A percentile compares a stretch with the other conserved stretches of the same genome.
Evolutionary conservation across 176 grass and related monocot genomes (phyloP).

Genomic region (Lolium rigidum): DNA sequence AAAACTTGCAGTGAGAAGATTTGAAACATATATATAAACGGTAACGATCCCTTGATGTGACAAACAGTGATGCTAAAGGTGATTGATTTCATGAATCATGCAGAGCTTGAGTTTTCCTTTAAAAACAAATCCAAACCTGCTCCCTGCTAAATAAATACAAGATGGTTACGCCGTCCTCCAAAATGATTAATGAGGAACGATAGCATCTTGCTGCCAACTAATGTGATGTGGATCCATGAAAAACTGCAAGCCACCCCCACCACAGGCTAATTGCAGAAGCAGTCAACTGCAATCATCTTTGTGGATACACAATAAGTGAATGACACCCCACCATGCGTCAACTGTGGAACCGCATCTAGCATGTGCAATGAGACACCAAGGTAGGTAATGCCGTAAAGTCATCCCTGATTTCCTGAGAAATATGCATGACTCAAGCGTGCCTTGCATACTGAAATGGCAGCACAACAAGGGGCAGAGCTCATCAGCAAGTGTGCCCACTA

Average conservation of each 20-base stretch:
- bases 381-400: neutral
- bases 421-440: constrained; percentile 27
- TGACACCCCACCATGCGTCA: constrained; percentile 38
- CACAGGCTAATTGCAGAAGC: constrained; percentile 32
- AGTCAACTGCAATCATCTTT: constrained; percentile 55
- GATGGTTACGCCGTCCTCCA: constrained; percentile 35
- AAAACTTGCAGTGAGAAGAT: neutral
- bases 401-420: constrained; percentile 5
- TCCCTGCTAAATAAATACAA: constrained; percentile 38
- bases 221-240: constrained; percentile 47
- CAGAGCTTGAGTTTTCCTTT: neutral
- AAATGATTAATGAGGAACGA: constrained; percentile 32
- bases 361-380: constrained; percentile 21
- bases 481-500: neutral
- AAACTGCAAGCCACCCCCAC: constrained; percentile 5
- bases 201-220: constrained; percentile 44
- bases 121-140: constrained; percentile 38
- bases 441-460: neutral
- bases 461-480: neutral
- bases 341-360: constrained; percentile 32
- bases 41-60: neutral
- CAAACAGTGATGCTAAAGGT: neutral
- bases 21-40: neutral
- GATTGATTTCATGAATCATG: constrained; percentile 29
- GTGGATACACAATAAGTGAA: constrained; percentile 22